Conservation (phyloP, 768 basidiomycete genomes). For the Hemileccinum impolitum region DNA sequence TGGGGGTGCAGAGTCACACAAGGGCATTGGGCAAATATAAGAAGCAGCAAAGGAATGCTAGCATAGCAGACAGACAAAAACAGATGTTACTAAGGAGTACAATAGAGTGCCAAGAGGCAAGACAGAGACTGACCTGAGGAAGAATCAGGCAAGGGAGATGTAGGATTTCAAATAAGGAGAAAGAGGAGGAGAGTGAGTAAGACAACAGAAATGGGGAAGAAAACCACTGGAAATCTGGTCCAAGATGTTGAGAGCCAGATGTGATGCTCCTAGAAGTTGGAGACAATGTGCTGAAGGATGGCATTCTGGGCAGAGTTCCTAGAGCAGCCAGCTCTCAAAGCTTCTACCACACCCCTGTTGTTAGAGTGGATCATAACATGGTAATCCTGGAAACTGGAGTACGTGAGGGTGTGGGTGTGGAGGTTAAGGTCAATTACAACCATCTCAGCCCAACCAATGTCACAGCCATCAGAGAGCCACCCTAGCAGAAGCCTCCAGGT, state of each 20-base stretch:
- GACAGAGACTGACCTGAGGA: no score
- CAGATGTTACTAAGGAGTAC: no score
- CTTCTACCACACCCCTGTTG: slow-evolving; percentile 37
- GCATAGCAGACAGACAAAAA: no score
- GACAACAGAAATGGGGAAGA: slow-evolving; percentile 19
- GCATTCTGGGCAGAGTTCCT: slow-evolving; percentile 7
- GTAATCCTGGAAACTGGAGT: slow-evolving; percentile 14
- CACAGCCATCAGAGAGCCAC: neutral
- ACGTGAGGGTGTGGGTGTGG: neutral
- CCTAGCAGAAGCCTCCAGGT: slow-evolving; percentile 33
- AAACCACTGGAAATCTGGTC: slow-evolving; percentile 37
- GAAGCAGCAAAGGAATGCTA: no score
- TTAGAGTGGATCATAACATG: slow-evolving; percentile 37
- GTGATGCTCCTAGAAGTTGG: neutral
- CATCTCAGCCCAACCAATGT: slow-evolving; percentile 1
- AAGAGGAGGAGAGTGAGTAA: neutral
- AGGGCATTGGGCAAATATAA: no score
- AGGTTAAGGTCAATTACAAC: neutral
- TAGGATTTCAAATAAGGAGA: neutral
- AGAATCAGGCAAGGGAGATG: no score
- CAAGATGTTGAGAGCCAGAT: slow-evolving; percentile 32
- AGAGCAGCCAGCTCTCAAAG: slow-evolving; percentile 1
- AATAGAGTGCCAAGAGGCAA: no score
- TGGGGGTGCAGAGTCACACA: no score
- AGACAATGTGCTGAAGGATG: neutral